Base-by-base conservation (phyloP, 2,329 filamentous ascomycete species). In the Magnaporthales sp. region DNA sequence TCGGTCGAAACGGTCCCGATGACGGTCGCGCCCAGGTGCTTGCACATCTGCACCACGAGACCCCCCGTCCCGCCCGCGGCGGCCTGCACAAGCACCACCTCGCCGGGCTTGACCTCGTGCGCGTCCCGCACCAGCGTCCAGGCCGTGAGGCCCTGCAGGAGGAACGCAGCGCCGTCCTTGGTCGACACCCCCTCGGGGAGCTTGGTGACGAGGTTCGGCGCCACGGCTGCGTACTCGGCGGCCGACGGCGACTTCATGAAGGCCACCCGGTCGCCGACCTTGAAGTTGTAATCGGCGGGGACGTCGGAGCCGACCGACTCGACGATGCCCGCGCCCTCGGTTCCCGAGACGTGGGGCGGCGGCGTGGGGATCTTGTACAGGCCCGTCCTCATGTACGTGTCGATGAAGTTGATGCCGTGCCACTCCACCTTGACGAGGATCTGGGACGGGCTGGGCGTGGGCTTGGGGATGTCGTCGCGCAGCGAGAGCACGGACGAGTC, bases 321-420 rank as follows among this genome's bases (percentile, higher is more conserved):
- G 15, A 72, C 61, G n/a, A 58, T 54, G 7, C 71, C 71, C 8
- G 67, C 68, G 11, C 67, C 70, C 62, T 72, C 71, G 46, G 68
- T 62, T 22, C 71, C 68, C 3, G 67, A 63, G 11, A 67, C 68
- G 24, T 65, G 66, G 1, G 71, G 71, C 9, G 54, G 54, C 7
- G 54, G 54, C 38, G 70, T 68, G 22, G 58, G 10, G 0, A 64
- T 65, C 19, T 65, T 46, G 68, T 71, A 71, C 10, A 70, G 60
- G 11, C 68, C 62, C 13, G 58, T 66, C 26, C 66, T 56, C 65
- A 72, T 78, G 72, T 77, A 87, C 80, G 81, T 96, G 78, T 96
- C 93, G 74, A 96, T 95, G 79, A 86, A 96, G 79, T 96, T 96
- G 69, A 97, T 81, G 67, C 92, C 93, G 58, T 89, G 83, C 74